Base-by-base conservation (phyloP, 2,329 filamentous ascomycete species). In the Apiospora aurea region DNA sequence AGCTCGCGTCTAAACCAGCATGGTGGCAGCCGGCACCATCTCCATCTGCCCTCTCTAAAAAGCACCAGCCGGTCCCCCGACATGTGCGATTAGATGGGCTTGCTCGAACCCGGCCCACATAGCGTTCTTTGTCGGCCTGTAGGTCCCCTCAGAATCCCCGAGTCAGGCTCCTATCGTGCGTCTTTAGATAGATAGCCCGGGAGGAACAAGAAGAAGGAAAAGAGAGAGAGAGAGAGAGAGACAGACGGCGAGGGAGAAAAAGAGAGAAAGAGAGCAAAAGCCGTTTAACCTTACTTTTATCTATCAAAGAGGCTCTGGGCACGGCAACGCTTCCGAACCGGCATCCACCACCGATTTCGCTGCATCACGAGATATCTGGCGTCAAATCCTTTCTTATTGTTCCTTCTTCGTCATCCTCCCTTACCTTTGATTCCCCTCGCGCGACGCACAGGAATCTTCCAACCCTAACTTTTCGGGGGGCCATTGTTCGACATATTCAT, bases 101-200 rank as follows among this genome's bases (percentile, higher is more conserved):
- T 64, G 57, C 34, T 64, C 38, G 57, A 41, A 38, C 18, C 43
- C 21, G 66, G 66, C 66, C 66, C 66, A 68, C 66, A 68, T 68
- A 68, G 64, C 64, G 64, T 26, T 46, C 43, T 44, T 29, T 43
- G 38, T 26, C 24, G n/a, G 43, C 64, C 44, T 41, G 29, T 18
- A 18, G 41, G 66, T 29, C 43, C 26, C 66, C 66, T 68, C 66
- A 68, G 44, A 68, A 68, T 34, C 66, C 66, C 66, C 66, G 66
- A 68, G 66, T 68, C 66, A 68, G 66, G 66, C 66, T 68, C 66
- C 66, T 68, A 68, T 68, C 66, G 66, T 68, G 24, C 57, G 34
- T 41, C 34, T 64, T 41, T 64, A 64, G 57, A 64, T 57, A 57
- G 51, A 14, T 41, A 64, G 57, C 34, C n/a, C n/a, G 57, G 11